Base-by-base conservation (phyloP, 2,329 filamentous ascomycete species). In the Fusarium guadeloupense region DNA sequence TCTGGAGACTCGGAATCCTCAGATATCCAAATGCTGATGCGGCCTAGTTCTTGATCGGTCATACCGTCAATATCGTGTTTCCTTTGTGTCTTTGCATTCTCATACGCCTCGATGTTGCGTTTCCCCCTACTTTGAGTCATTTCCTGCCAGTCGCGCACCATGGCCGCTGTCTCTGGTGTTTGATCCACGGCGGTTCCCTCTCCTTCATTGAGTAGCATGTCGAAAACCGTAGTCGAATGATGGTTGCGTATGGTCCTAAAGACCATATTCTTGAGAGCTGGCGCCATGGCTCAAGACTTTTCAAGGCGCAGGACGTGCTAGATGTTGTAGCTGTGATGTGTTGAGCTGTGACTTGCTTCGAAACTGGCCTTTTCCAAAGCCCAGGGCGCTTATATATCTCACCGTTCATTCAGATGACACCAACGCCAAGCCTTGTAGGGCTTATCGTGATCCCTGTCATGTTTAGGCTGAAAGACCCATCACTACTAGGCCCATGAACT, bases 161-260 rank as follows among this genome's bases (percentile, higher is more conserved):
- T 59, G 9, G 46, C 47, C 12, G 49, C 37, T 4, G 38, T 34
- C 3, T 54, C 46, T 13, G 34, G 28, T 5, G 54, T 47, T 14
- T 25, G 35, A 9, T 33, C 5, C 2, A 19, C 1, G 5, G 19
- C 1, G 2, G 31, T 52, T 12, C 34, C 57, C 46, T 60, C 16
- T 10, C 28, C 25, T 16, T 26, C 19, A 38, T 25, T 37, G 2
- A 48, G 7, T 13, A 19, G n/a, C 8, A 40, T 59, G 7, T 47
- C 43, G 9, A 59, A 12, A 9, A 26, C 17, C 13, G 54, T 47
- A 31, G 25, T 16, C 14, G 57, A 37, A 2, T 53, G 39, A 5
- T 60, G 42, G 4, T 59, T 39, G 4, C 43, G 47, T 3, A 59
- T 59, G 10, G 45, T 53, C 9, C 23, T 44, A 16, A 31, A 37